Evolutionary conservation across 1,284 basidiomycete genomes (phyloP), one percentile per base, ranked within the genome.

Genomic region (Naganishia liquefaciens): DNA sequence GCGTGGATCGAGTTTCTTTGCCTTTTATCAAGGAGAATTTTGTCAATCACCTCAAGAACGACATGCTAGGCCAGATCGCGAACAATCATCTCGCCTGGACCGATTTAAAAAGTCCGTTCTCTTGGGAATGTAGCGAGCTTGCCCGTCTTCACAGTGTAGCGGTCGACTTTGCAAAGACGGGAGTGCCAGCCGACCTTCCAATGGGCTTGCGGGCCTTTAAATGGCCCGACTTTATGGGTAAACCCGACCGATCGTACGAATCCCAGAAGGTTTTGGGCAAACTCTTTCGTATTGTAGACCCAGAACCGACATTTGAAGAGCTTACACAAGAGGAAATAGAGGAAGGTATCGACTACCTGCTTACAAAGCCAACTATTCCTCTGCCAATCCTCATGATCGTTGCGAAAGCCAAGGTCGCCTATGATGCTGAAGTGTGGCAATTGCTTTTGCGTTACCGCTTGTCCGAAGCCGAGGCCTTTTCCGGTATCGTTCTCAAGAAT

Each of bases 81-180:
- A 77, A 76, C 47, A 70, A 70, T n/a, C 77, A 79, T 63, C 69
- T 80, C 15, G 77, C 75, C 0, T 66, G 71, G 33, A 75, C 75
- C 1, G 79, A 80, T 52, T 62, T 64, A 28, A 28, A 60, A 21
- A 70, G 70, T 10, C 67, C 70, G 1, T 68, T 61, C 10, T 43
- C 67, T 17, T 44, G 53, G 2, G 33, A 63, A 46, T 65, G 40
- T 51, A 17, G 46, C 21, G 23, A 55, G 33, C 40, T 58, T 21
- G 68, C 70, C 2, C 64, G 62, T 19, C 25, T 63, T 7, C 67
- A 40, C 47, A 69, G 67, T 13, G 65, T 70, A 27, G 72, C 72
- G 10, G 78, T 80, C 27, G 78, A 80, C 66, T 80, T 79, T 63
- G 76, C 78, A n/a, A 80, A 80, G 67, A 78, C 77, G 46, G 78